A percentile compares a stretch with the other conserved stretches of the same genome.
Evolutionary conservation across 805 yeast genomes (phyloP).

Genomic region (Myxozyma udenii): DNA sequence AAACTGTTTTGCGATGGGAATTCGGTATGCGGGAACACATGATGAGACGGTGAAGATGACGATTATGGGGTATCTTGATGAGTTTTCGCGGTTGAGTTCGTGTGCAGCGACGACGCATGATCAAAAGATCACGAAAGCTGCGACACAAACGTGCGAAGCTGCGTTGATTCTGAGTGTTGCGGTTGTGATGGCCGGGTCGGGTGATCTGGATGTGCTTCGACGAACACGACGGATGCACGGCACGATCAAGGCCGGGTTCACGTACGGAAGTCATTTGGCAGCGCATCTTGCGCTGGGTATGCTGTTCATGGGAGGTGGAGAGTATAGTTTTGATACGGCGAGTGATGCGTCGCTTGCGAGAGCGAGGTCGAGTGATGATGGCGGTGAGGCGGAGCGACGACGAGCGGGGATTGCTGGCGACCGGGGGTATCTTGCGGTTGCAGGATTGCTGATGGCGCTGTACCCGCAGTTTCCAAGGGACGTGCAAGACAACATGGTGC

Average conservation of each 20-base stretch:
- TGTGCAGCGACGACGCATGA: slow-evolving; percentile 53
- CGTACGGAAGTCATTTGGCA: slow-evolving; percentile 73
- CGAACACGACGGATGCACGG: slow-evolving; percentile 70
- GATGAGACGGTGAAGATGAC: slow-evolving; percentile 53
- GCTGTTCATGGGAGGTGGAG: slow-evolving; percentile 88
- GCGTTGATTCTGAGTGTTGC: slow-evolving; percentile 63
- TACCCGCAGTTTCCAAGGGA: slow-evolving; percentile 64
- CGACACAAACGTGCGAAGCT: slow-evolving; percentile 56
- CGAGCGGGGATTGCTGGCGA: not conserved
- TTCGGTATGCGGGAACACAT: slow-evolving; percentile 71
- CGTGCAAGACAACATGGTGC: slow-evolving; percentile 50
- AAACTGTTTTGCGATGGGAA: slow-evolving; percentile 65
- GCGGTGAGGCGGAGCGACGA: not conserved
- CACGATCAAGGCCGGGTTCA: slow-evolving; percentile 38
- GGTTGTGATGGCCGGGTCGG: slow-evolving; percentile 84
- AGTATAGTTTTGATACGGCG: slow-evolving; percentile 67
- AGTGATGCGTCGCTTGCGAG: not conserved
- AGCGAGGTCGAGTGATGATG: not conserved
- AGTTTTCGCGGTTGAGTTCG: slow-evolving; percentile 45
- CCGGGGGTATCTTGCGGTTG: slow-evolving; percentile 53
- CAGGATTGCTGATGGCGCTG: slow-evolving; percentile 67
- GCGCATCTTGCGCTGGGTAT: slow-evolving; percentile 81
- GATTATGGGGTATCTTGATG: slow-evolving; percentile 54
- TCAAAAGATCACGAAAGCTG: slow-evolving; percentile 51
- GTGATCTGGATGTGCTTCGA: slow-evolving; percentile 75